Evolutionary conservation across 495 filamentous ascomycete genomes (phyloP).

Genomic region (Neurospora sp.): DNA sequence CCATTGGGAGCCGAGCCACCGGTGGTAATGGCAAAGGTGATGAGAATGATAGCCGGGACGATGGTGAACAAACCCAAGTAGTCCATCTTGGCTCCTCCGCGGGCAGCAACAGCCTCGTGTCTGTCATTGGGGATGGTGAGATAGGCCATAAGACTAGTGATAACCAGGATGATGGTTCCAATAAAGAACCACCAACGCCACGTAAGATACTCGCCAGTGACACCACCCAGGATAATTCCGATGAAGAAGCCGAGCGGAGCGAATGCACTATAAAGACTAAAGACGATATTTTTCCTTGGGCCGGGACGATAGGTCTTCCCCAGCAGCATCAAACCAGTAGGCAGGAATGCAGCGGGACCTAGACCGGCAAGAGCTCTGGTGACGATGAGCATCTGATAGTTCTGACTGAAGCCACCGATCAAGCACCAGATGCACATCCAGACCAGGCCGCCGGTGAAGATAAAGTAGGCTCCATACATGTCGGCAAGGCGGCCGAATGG

Average conservation of each 20-base stretch:
- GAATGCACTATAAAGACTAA: slow-evolving; percentile 68
- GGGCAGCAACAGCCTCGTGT: slow-evolving; percentile 32
- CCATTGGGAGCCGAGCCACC: slow-evolving; percentile 55
- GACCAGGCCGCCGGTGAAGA: slow-evolving; percentile 55
- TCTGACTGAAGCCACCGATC: slow-evolving; percentile 59
- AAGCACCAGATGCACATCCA: slow-evolving; percentile 71
- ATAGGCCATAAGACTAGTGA: slow-evolving; percentile 42
- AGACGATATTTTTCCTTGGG: slow-evolving; percentile 76
- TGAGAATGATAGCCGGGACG: slow-evolving; percentile 54
- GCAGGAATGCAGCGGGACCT: slow-evolving; percentile 67
- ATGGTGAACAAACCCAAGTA: slow-evolving; percentile 54
- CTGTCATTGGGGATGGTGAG: slow-evolving; percentile 58
- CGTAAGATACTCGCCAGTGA: slow-evolving; percentile 49
- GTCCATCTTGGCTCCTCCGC: slow-evolving; percentile 26
- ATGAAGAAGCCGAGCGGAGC: slow-evolving; percentile 72
- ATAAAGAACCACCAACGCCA: slow-evolving; percentile 83
- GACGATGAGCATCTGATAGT: slow-evolving; percentile 61
- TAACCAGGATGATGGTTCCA: slow-evolving; percentile 42
- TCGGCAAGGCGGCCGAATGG: slow-evolving; percentile 68
- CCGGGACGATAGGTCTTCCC: slow-evolving; percentile 75
- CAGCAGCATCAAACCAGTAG: slow-evolving; percentile 67
- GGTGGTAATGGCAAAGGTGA: slow-evolving; percentile 74
- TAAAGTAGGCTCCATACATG: slow-evolving; percentile 63
- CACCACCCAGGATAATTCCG: slow-evolving; percentile 71
- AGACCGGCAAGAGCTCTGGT: slow-evolving; percentile 72